A percentile compares a stretch with the other conserved stretches of the same genome.
Evolutionary conservation across 305 asterid species (phyloP).

Genomic region (Solanum hybrid): DNA sequence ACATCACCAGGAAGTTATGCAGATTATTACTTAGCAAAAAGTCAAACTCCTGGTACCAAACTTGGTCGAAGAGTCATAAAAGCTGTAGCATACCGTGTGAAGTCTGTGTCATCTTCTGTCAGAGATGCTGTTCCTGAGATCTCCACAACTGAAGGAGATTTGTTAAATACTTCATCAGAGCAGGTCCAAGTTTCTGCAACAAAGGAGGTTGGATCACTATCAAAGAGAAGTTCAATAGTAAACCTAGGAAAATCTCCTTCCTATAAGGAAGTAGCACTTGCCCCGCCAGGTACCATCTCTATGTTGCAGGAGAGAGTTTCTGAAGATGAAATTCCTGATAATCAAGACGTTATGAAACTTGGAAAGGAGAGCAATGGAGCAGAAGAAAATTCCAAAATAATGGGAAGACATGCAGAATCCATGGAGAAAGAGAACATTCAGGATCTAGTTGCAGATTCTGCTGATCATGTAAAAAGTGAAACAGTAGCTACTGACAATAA

Average conservation of each 20-base stretch:
- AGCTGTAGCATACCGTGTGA: constrained; percentile 82
- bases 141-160: constrained; percentile 39
- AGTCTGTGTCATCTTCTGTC: constrained; percentile 55
- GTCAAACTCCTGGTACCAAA: constrained; percentile 52
- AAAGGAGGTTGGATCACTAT: constrained; percentile 38
- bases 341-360: constrained; percentile 25
- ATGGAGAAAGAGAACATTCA: constrained; percentile 27
- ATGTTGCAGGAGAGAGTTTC: constrained; percentile 57
- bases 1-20: constrained; percentile 65
- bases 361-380: constrained; percentile 33
- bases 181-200: constrained; percentile 34
- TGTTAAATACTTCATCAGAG: constrained; percentile 35
- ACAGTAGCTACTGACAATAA: constrained; percentile 20
- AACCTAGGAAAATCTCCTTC: constrained; percentile 93
- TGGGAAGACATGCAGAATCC: constrained; percentile 26
- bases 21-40: constrained; percentile 78
- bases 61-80: constrained; percentile 70
- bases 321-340: constrained; percentile 30
- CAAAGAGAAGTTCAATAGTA: constrained; percentile 66
- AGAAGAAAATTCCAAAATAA: constrained; percentile 20
- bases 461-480: constrained; percentile 32
- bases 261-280: constrained; percentile 96
- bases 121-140: constrained; percentile 36
- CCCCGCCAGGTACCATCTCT: constrained; percentile 91
- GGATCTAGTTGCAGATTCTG: constrained; percentile 22